These are phyloP conservation scores for Pleurozium schreberi DNA, from an alignment of 225 moss, liverwort and hornwort genomes.

Conservation along the genomic window DNA sequence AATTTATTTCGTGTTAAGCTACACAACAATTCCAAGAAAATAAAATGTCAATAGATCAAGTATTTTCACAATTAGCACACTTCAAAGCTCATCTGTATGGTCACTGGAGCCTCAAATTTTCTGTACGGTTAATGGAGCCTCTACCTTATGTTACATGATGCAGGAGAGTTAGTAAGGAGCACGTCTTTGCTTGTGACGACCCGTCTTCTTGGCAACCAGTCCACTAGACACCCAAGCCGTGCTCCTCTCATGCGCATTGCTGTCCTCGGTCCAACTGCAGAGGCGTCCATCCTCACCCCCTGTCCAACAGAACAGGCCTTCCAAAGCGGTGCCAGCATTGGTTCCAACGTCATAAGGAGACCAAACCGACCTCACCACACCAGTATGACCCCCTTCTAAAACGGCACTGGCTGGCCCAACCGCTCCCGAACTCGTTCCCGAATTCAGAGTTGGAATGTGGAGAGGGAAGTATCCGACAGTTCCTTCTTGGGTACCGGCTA, in stretches of 20 bases:
- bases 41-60: not conserved
- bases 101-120: not conserved
- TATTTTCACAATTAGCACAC: not conserved
- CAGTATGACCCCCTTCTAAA: constrained; percentile 75
- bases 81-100: not conserved
- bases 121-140: not conserved
- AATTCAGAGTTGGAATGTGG: constrained; percentile 13
- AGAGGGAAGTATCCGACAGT: constrained; percentile 78
- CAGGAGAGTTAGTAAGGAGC: constrained; percentile 27
- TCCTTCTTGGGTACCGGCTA: constrained; percentile 74
- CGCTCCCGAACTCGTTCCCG: constrained; percentile 6
- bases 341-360: constrained; percentile 25
- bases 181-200: constrained; percentile 40
- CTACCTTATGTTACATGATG: not conserved
- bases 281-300: constrained; percentile 91
- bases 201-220: constrained; percentile 37
- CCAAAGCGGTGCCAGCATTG: not conserved
- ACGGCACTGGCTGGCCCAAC: constrained; percentile 72
- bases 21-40: not conserved
- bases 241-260: constrained; percentile 38
- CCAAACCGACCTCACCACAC: constrained; percentile 68
- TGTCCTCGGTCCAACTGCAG: constrained; percentile 75
- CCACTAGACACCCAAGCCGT: constrained; percentile 72
- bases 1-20: not conserved
- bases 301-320: constrained; percentile 69